A percentile compares a stretch with the other conserved stretches of the same genome.
These are phyloP conservation scores for Purshia tridentata DNA, from an alignment of 306 rosid genomes.

Conservation along the genomic window DNA sequence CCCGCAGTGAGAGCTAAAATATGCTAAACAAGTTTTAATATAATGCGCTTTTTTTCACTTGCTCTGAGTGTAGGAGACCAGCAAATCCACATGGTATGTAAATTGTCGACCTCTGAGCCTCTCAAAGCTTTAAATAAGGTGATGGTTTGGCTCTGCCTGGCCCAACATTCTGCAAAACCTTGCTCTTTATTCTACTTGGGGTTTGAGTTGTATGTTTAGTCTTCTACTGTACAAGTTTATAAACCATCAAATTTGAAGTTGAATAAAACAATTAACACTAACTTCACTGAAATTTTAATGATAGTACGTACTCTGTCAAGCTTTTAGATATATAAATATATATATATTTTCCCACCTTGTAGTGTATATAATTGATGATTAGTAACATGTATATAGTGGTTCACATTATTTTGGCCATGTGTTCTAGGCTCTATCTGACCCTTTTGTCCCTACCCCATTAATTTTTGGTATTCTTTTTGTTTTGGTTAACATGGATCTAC, in stretches of 20 bases:
- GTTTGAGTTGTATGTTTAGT: constrained; percentile 2
- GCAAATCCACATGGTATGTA: constrained; percentile 33
- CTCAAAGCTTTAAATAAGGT: constrained; percentile 14
- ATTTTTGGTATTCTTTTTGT: neutral
- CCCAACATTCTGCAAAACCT: constrained; percentile 37
- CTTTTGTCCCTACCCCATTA: constrained; percentile 1
- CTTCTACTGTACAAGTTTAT: neutral
- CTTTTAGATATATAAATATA: neutral
- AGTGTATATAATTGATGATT: constrained; percentile 16
- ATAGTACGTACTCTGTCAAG: neutral
- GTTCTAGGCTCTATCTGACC: constrained; percentile 9
- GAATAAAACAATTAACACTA: neutral
- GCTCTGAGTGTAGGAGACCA: constrained; percentile 42
- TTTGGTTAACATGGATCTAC: constrained; percentile 38
- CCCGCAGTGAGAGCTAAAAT: constrained; percentile 1
- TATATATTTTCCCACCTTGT: neutral
- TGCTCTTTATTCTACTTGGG: constrained; percentile 12
- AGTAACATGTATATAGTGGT: constrained; percentile 34
- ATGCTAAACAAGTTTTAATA: constrained; percentile 22
- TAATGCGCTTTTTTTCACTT: neutral
- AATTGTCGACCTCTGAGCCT: constrained; percentile 31
- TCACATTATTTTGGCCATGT: constrained; percentile 36
- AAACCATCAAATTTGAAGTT: constrained; percentile 1
- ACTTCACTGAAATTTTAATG: neutral
- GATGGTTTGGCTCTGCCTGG: constrained; percentile 19